These are phyloP conservation scores for Candida loeiensis DNA, from an alignment of 805 yeast species.

Conservation along the genomic window DNA sequence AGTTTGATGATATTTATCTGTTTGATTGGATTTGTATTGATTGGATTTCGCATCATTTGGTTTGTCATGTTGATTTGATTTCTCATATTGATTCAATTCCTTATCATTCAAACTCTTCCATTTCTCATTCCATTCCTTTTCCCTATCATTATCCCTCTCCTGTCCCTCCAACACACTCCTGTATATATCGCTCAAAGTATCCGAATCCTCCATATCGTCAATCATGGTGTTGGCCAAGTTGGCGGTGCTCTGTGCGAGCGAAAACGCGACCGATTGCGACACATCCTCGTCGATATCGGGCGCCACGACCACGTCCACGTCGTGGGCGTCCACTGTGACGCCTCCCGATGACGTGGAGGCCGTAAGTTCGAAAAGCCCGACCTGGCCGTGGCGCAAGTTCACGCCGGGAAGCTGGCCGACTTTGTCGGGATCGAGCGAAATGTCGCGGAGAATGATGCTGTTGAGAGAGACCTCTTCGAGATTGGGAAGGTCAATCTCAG, in stretches of 20 bases:
- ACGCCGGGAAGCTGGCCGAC: conserved; percentile 62
- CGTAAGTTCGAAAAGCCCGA: conserved; percentile 53
- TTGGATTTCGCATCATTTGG: too few species aligned
- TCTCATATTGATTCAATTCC: not conserved
- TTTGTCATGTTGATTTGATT: not conserved
- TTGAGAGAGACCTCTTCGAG: conserved; percentile 69
- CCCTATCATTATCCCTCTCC: not conserved
- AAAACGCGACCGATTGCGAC: conserved; percentile 39
- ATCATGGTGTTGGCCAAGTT: conserved; percentile 64
- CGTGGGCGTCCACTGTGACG: conserved; percentile 55
- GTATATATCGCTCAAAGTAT: conserved; percentile 6
- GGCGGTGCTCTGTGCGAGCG: conserved; percentile 68
- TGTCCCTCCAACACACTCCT: conserved; percentile 13
- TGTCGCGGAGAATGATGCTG: conserved; percentile 51
- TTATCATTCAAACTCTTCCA: not conserved
- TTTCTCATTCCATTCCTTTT: not conserved
- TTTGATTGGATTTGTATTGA: too few species aligned
- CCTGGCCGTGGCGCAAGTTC: conserved; percentile 56
- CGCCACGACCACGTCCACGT: conserved; percentile 44
- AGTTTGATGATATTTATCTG: too few species aligned
- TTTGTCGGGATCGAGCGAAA: conserved; percentile 69
- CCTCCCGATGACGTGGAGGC: conserved; percentile 43
- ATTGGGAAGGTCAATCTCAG: conserved; percentile 77
- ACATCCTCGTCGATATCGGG: conserved; percentile 31
- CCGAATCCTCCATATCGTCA: conserved; percentile 1